A percentile compares a stretch with the other conserved stretches of the same genome.
Evolutionary conservation across 257 asterid genomes (phyloP).

Genomic region (Petunia axillaris): DNA sequence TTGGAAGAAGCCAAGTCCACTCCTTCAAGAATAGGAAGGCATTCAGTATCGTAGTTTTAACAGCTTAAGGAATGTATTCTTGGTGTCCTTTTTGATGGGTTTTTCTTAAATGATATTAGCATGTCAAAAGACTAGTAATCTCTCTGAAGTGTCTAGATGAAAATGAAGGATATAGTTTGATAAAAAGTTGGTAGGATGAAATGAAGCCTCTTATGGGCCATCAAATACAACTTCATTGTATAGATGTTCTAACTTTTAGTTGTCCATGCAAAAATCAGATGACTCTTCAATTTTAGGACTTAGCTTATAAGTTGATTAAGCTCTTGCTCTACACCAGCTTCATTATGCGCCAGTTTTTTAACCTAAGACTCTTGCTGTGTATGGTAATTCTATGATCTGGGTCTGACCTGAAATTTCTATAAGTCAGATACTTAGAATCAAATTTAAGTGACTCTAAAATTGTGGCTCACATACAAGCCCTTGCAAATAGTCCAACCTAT

Average conservation of each 20-base stretch:
- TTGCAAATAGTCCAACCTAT: background rate
- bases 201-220: constrained; percentile 14
- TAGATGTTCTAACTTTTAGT: constrained; percentile 23
- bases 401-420: too few species aligned
- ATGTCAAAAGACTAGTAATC: constrained; percentile 29
- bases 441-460: too few species aligned
- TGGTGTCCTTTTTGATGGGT: constrained; percentile 16
- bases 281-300: background rate
- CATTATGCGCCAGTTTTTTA: too few species aligned
- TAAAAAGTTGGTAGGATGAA: constrained; percentile 26
- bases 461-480: too few species aligned
- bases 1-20: constrained; percentile 71
- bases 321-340: background rate
- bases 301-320: background rate
- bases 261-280: background rate
- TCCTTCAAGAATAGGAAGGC: constrained; percentile 75
- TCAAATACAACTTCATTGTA: constrained; percentile 11
- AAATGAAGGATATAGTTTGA: constrained; percentile 40
- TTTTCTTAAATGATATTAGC: constrained; percentile 21
- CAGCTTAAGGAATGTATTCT: constrained; percentile 14
- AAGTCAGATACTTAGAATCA: too few species aligned
- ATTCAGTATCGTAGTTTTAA: constrained; percentile 71
- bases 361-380: too few species aligned
- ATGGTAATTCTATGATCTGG: background rate
- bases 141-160: constrained; percentile 22